phyloP scores from a whole-genome alignment of 1,139 yeast genomes.

The Scheffersomyces parashehatae region DNA sequence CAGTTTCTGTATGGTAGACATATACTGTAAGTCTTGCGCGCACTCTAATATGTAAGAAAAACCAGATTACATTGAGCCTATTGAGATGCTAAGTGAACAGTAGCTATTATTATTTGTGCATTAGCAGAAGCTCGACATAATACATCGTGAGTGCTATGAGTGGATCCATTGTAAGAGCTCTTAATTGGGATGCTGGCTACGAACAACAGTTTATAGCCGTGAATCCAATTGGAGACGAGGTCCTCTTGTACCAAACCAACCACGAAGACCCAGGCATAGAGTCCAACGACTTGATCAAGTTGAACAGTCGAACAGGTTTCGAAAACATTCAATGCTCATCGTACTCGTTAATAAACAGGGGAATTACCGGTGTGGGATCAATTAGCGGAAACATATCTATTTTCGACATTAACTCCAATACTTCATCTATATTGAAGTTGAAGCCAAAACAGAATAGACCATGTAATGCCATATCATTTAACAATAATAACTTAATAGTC shows the following conservation, averaged over 20 bases:
- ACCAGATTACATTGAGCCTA: too few species aligned
- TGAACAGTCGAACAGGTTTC: slow-evolving; percentile 61
- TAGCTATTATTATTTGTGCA: too few species aligned
- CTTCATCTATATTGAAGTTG: slow-evolving; percentile 46
- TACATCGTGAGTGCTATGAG: slow-evolving; percentile 31
- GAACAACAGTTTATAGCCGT: slow-evolving; percentile 63
- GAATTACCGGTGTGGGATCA: slow-evolving; percentile 73
- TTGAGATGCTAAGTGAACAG: too few species aligned
- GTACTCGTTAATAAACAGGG: slow-evolving; percentile 57
- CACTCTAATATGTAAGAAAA: too few species aligned
- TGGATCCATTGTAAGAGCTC: slow-evolving; percentile 57
- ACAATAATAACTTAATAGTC: slow-evolving; percentile 63
- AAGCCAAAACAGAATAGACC: slow-evolving; percentile 71
- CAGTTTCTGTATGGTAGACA: too few species aligned
- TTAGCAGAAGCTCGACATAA: too few species aligned
- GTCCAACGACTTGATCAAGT: slow-evolving; percentile 43
- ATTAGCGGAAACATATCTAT: slow-evolving; percentile 67
- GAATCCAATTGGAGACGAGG: slow-evolving; percentile 69
- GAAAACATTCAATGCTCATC: slow-evolving; percentile 73
- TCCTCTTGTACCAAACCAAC: slow-evolving; percentile 58
- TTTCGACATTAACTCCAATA: slow-evolving; percentile 53
- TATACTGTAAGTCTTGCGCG: too few species aligned
- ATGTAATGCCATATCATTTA: slow-evolving; percentile 75
- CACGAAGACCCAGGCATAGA: slow-evolving; percentile 38
- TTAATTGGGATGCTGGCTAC: slow-evolving; percentile 58